Percentiles rank a stretch among this genome's conserved stretches.
phyloP scores from a whole-genome alignment of 306 rosid genomes.

The Quillaja saponaria region DNA sequence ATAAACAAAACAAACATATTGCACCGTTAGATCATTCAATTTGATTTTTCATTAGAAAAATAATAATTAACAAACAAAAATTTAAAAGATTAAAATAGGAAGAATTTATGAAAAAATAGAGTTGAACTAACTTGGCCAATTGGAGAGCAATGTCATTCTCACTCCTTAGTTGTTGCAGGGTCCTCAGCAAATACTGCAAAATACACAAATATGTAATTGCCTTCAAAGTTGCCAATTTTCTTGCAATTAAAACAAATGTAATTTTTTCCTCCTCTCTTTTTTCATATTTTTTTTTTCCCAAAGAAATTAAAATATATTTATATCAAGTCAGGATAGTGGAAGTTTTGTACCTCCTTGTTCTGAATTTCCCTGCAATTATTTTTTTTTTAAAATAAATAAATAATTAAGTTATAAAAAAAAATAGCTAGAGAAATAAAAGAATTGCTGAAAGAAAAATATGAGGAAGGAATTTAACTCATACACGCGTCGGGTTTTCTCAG shows the following conservation, averaged over 20 bases:
- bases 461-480: too few species aligned
- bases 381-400: constrained; percentile 2
- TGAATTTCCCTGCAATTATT: constrained; percentile 70
- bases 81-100: background rate
- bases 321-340: background rate
- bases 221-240: background rate
- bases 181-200: constrained; percentile 48
- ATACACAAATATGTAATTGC: background rate
- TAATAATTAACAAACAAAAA: too few species aligned
- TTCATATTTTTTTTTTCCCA: too few species aligned
- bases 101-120: constrained; percentile 18
- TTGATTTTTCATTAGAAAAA: too few species aligned
- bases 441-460: background rate
- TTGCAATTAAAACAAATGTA: too few species aligned
- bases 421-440: background rate
- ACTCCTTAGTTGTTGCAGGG: constrained; percentile 42
- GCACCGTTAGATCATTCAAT: too few species aligned
- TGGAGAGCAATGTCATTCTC: constrained; percentile 55
- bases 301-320: too few species aligned
- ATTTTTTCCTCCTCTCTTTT: too few species aligned
- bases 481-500: too few species aligned
- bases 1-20: too few species aligned
- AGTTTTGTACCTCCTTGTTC: constrained; percentile 64
- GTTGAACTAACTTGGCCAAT: constrained; percentile 34
- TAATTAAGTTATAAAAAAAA: background rate